Percentiles rank a stretch among this genome's conserved stretches.
phyloP scores from a whole-genome alignment of 345 rosid species.

The Populus pruinosa region DNA sequence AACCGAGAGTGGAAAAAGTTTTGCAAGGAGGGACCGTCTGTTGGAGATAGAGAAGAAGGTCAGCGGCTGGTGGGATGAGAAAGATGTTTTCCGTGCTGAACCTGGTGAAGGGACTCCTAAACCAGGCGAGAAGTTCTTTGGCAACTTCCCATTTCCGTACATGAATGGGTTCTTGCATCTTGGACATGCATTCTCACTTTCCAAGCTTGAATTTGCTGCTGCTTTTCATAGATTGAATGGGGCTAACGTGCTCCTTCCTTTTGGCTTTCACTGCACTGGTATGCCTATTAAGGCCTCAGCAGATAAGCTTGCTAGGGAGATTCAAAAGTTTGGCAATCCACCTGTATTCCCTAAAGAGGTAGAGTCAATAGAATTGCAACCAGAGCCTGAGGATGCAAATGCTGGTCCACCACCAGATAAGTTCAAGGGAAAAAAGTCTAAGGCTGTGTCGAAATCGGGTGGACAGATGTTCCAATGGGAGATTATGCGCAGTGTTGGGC shows the following conservation, averaged over 20 bases:
- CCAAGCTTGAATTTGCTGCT: slow-evolving; percentile 87
- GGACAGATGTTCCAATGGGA: slow-evolving; percentile 88
- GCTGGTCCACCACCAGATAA: slow-evolving; percentile 41
- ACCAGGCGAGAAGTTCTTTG: slow-evolving; percentile 67
- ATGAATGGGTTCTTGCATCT: slow-evolving; percentile 82
- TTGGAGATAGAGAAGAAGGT: slow-evolving; percentile 58
- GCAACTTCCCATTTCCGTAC: slow-evolving; percentile 75
- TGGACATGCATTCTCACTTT: slow-evolving; percentile 76
- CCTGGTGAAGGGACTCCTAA: slow-evolving; percentile 44
- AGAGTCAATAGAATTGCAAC: slow-evolving; percentile 22
- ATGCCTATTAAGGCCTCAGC: slow-evolving; percentile 99
- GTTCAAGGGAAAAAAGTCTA: slow-evolving; percentile 84
- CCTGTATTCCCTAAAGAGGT: slow-evolving; percentile 52
- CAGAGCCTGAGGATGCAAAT: slow-evolving; percentile 34
- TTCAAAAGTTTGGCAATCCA: slow-evolving; percentile 66
- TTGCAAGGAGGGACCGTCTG: slow-evolving; percentile 70
- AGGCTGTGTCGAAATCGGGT: slow-evolving; percentile 78
- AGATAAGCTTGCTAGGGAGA: slow-evolving; percentile 78
- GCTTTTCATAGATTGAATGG: slow-evolving; percentile 87
- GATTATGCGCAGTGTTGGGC: slow-evolving; percentile 91
- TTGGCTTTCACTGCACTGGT: slow-evolving; percentile 92
- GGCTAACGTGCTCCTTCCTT: slow-evolving; percentile 78
- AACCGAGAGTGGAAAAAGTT: slow-evolving; percentile 64
- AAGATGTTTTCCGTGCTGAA: slow-evolving; percentile 62
- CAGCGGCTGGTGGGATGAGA: slow-evolving; percentile 64